These are phyloP conservation scores for Butyriboletus loyo DNA, from an alignment of 768 basidiomycete species.

Conservation along the genomic window DNA sequence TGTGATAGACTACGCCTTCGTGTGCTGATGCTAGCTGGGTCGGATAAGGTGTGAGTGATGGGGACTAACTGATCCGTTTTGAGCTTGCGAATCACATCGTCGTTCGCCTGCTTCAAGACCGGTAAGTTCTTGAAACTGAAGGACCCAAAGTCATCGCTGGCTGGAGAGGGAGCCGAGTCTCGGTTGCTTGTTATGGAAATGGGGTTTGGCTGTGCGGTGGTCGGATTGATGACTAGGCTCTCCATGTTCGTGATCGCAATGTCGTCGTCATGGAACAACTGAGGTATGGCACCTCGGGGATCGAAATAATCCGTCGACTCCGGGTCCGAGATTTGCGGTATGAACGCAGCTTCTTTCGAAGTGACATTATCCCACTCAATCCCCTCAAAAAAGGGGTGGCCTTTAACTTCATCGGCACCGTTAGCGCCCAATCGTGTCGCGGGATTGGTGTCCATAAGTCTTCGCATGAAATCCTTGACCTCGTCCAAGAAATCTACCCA, in stretches of 20 bases:
- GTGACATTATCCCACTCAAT: conserved; percentile 95
- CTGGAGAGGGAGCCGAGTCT: conserved; percentile 48
- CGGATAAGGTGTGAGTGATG: conserved; percentile 67
- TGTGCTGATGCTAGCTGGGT: conserved; percentile 54
- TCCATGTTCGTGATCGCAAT: conserved; percentile 54
- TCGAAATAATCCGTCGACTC: conserved; percentile 99
- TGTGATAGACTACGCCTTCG: conserved; percentile 82
- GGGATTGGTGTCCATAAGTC: conserved; percentile 80
- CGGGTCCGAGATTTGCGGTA: conserved; percentile 91
- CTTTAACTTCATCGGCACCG: conserved; percentile 91
- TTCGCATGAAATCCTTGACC: conserved; percentile 86
- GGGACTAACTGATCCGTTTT: conserved; percentile 87
- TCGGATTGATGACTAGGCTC: conserved; percentile 32
- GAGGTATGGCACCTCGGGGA: conserved; percentile 86
- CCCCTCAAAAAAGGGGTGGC: conserved; percentile 83
- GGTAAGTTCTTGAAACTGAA: conserved; percentile 99
- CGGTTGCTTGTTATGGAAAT: conserved; percentile 35
- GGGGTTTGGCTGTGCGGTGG: conserved; percentile 11
- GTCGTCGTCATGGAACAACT: conserved; percentile 91
- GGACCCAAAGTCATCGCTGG: conserved; percentile 90
- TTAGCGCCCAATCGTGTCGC: conserved; percentile 74
- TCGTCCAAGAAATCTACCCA: conserved; percentile 84
- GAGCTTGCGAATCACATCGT: conserved; percentile 95
- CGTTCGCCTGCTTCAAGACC: conserved; percentile 95
- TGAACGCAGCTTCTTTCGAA: conserved; percentile 86